Percentiles rank a stretch among this genome's conserved stretches.
Conservation (phyloP, 345 rosid genomes). For the Kernera saxatilis region DNA sequence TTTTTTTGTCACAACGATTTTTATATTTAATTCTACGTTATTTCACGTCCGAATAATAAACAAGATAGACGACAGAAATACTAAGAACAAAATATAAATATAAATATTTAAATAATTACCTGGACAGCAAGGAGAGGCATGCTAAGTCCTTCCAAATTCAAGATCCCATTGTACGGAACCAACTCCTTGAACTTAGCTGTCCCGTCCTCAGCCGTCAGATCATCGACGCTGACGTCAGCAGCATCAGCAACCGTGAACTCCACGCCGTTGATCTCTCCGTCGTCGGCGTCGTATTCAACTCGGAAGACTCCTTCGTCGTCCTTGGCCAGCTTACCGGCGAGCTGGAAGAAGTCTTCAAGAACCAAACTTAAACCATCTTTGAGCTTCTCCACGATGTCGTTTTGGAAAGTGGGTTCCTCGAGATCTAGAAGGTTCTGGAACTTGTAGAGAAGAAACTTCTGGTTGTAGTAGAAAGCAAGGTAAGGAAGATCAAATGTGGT, state of each 20-base stretch:
- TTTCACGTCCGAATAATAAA: neutral
- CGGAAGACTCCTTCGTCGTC: conserved; percentile 77
- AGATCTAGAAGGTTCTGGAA: conserved; percentile 22
- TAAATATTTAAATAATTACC: conserved; percentile 37
- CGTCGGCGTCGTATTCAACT: conserved; percentile 65
- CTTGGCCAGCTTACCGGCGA: conserved; percentile 75
- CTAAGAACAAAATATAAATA: neutral
- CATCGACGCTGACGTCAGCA: conserved; percentile 50
- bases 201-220: conserved; percentile 65
- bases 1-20: neutral
- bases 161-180: conserved; percentile 58
- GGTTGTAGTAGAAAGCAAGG: conserved; percentile 80
- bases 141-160: conserved; percentile 73
- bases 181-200: conserved; percentile 50
- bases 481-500: conserved; percentile 93
- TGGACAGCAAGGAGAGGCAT: conserved; percentile 66
- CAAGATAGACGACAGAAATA: neutral
- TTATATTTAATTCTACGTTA: neutral
- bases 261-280: conserved; percentile 58
- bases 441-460: conserved; percentile 76
- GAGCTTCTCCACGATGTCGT: conserved; percentile 54
- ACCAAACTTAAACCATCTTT: conserved; percentile 62
- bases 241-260: conserved; percentile 62
- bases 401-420: conserved; percentile 17
- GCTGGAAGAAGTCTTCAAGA: conserved; percentile 73